Conservation (phyloP, 2,329 filamentous ascomycete genomes). For the Alternaria gaisen region DNA sequence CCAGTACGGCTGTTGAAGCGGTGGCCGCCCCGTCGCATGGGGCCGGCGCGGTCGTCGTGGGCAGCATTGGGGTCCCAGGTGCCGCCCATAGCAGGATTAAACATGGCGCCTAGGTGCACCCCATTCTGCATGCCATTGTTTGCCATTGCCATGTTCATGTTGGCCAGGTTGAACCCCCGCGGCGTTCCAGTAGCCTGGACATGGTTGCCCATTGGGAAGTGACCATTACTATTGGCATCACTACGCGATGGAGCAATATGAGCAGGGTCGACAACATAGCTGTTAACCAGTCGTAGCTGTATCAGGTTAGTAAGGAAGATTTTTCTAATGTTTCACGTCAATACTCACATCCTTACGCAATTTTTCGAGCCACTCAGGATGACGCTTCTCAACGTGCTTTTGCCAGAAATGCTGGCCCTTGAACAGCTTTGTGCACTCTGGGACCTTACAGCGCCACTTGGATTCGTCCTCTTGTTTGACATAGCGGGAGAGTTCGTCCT, state of each 20-base stretch:
- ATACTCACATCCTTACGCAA: slow-evolving; percentile 81
- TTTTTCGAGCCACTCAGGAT: slow-evolving; percentile 83
- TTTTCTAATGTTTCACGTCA: not conserved
- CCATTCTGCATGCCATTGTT: slow-evolving; percentile 55
- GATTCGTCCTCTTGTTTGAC: slow-evolving; percentile 98
- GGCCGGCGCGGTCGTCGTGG: slow-evolving; percentile 52
- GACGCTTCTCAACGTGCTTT: slow-evolving; percentile 97
- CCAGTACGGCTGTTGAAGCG: slow-evolving; percentile 52
- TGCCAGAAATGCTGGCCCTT: slow-evolving; percentile 97
- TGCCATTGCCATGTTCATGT: slow-evolving; percentile 71
- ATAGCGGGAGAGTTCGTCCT: slow-evolving; percentile 84
- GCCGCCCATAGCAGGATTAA: slow-evolving; percentile 58
- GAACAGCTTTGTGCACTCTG: slow-evolving; percentile 95
- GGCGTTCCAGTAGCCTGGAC: slow-evolving; percentile 79
- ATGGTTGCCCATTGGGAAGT: slow-evolving; percentile 86
- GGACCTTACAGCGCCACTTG: slow-evolving; percentile 96
- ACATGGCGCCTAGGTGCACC: slow-evolving; percentile 54
- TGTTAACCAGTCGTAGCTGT: slow-evolving; percentile 88
- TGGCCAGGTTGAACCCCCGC: slow-evolving; percentile 86
- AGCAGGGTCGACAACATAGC: slow-evolving; percentile 91
- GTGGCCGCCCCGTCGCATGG: slow-evolving; percentile 53
- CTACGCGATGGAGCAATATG: slow-evolving; percentile 94
- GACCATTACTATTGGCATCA: slow-evolving; percentile 93
- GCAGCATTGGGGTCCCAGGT: slow-evolving; percentile 65
- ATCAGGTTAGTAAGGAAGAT: slow-evolving; percentile 11